These are phyloP conservation scores for Darksidea phi DNA, from an alignment of 495 filamentous ascomycete species.

Conservation along the genomic window DNA sequence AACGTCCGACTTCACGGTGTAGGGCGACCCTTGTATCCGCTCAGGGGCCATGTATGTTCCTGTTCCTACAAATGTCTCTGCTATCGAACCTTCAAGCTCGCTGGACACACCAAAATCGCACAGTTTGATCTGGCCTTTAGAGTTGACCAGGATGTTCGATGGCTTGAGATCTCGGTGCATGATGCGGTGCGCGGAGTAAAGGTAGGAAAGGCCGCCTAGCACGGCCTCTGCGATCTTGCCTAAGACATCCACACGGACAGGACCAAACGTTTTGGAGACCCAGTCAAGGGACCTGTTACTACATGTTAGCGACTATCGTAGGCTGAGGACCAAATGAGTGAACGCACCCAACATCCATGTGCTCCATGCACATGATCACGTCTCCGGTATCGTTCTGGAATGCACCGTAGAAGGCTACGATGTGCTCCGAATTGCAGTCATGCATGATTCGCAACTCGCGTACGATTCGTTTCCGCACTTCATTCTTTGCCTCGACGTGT, in stretches of 20 bases:
- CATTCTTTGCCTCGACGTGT: constrained; percentile 95
- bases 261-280: constrained; percentile 90
- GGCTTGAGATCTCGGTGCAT: constrained; percentile 99
- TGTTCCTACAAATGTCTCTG: constrained; percentile 96
- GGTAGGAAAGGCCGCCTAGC: constrained; percentile 88
- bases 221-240: constrained; percentile 99
- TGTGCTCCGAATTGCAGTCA: constrained; percentile 92
- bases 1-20: constrained; percentile 97
- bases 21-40: constrained; percentile 91
- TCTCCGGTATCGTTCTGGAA: constrained; percentile 94
- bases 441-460: constrained; percentile 97
- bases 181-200: constrained; percentile 90
- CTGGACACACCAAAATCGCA: constrained; percentile 98
- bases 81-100: constrained; percentile 93
- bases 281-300: constrained; percentile 78
- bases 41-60: constrained; percentile 99
- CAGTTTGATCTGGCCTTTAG: constrained; percentile 88
- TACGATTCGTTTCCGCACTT: constrained; percentile 92
- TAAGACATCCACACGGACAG: constrained; percentile 93
- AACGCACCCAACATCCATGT: constrained; percentile 94
- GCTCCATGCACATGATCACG: constrained; percentile 99
- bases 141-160: constrained; percentile 95
- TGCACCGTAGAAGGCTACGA: constrained; percentile 95
- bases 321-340: constrained; percentile 4
- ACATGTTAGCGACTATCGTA: constrained; percentile 42